Base-by-base conservation (phyloP, 2,329 filamentous ascomycete genomes). In the Stachybotrys echinatus region DNA sequence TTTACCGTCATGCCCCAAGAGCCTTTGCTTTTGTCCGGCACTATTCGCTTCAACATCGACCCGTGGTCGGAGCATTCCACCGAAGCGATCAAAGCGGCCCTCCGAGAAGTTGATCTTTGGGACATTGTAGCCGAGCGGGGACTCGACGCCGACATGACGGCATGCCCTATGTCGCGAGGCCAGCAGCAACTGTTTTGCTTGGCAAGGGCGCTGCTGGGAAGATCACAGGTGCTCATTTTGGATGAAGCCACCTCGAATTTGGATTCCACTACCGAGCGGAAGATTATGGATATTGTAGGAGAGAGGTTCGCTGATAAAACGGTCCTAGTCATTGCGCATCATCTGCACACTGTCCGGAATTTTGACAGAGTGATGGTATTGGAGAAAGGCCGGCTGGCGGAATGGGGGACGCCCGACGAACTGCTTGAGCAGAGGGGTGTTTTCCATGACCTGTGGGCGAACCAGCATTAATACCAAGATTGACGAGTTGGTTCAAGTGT, bases 1-100 rank as follows among this genome's bases (percentile, higher is more conserved):
- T 60, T 81, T 39, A 73, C 75, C 43, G 70, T 72, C 17, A 57
- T 81, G 2, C 73, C 78, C 0, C 78, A 81, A 58, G 75, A 81
- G 8, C 60, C 74, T 0, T 68, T 75, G 10, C 74, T 79, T 55
- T 59, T 79, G 3, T 68, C 68, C 1, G 71, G 67, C 23, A 68
- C 65, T 2, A 64, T 73, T 46, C 61, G 59, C 10, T 45, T 57
- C 3, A 74, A 75, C 53, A 60, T 75, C 1, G 72, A 75, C 52
- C 69, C 68, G 10, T 44, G 23, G 0, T 49, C 50, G 40, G 37
- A 21, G 8, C 56, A 51, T 20, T 31, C 46, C 2, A 52, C 58
- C 23, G 52, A 54, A 5, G 38, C 50, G 4, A 46, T 59, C 7
- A 48, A 57, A 14, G 21, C 39, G 14, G 51, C 49, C 4, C 51